Percentiles rank a stretch among this genome's conserved stretches.
Conservation (phyloP, 139 green algal species). For the Trebouxia sp. region DNA sequence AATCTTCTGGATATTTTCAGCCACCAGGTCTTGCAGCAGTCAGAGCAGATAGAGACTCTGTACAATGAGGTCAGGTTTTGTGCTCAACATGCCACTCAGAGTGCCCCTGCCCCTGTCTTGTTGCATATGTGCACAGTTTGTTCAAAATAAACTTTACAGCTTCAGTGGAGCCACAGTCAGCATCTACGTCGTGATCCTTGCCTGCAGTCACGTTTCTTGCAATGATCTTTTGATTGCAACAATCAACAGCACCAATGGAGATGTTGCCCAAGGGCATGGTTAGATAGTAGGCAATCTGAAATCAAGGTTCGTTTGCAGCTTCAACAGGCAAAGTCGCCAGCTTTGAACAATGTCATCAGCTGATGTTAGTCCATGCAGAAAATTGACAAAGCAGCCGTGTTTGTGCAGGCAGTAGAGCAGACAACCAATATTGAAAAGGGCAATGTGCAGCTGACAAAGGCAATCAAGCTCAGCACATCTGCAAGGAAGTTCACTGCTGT, state of each 20-base stretch:
- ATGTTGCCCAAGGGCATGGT: no score
- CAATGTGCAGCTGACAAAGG: conserved; percentile 72
- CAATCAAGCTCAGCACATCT: conserved; percentile 61
- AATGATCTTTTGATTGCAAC: no score
- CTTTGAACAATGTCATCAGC: not conserved
- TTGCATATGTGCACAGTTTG: no score
- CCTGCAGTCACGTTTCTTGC: no score
- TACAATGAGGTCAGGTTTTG: conserved; percentile 52
- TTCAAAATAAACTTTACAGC: no score
- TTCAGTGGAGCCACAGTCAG: no score
- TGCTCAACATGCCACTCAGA: not conserved
- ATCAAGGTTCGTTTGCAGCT: not conserved
- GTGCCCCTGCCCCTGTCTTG: not conserved
- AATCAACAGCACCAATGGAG: no score
- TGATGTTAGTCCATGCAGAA: not conserved
- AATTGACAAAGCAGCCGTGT: not conserved
- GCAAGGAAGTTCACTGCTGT: conserved; percentile 28
- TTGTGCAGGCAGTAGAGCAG: conserved; percentile 32
- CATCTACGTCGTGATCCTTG: no score
- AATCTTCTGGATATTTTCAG: conserved; percentile 47
- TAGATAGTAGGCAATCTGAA: no score
- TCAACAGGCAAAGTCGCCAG: conserved; percentile 4
- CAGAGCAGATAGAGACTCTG: conserved; percentile 79
- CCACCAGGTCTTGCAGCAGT: conserved; percentile 69
- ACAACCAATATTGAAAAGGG: conserved; percentile 62